A percentile compares a stretch with the other conserved stretches of the same genome.
Conservation (phyloP, 1,284 basidiomycete genomes). For the Ceratorhiza oryzae-sativae region DNA sequence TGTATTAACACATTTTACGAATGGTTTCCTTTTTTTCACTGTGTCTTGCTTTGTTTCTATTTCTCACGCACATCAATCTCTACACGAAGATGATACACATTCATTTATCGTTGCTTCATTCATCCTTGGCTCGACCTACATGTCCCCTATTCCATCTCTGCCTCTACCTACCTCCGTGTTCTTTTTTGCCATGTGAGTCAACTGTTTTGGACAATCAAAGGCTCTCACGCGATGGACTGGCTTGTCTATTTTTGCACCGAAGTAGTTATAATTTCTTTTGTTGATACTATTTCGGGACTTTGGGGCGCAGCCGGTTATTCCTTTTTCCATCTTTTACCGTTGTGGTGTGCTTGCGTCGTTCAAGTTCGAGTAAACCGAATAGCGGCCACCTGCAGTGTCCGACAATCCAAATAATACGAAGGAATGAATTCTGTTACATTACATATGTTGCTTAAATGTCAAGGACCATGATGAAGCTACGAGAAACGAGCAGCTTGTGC, state of each 20-base stretch:
- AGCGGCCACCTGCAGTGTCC: background rate
- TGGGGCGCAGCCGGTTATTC: background rate
- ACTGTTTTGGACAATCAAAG: slow-evolving; percentile 7
- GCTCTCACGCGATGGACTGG: slow-evolving; percentile 5
- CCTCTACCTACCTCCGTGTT: background rate
- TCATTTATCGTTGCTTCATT: background rate
- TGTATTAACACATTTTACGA: slow-evolving; percentile 28
- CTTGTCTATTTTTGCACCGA: background rate
- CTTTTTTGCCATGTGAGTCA: background rate
- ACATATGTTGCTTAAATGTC: slow-evolving; percentile 39
- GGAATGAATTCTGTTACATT: slow-evolving; percentile 36
- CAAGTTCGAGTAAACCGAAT: background rate
- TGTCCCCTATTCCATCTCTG: background rate
- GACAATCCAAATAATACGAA: slow-evolving; percentile 15
- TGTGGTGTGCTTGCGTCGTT: too few species aligned
- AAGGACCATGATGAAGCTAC: background rate
- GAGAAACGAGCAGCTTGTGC: slow-evolving; percentile 9
- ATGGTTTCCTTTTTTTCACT: background rate
- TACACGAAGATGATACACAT: background rate
- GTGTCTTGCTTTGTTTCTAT: slow-evolving; percentile 1
- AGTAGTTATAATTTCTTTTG: background rate
- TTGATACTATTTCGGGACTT: background rate
- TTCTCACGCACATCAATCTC: slow-evolving; percentile 8
- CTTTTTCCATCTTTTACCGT: too few species aligned
- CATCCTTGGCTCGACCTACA: background rate